Evolutionary conservation across 306 rosid genomes (phyloP).

Genomic region (Luffa acutangula): DNA sequence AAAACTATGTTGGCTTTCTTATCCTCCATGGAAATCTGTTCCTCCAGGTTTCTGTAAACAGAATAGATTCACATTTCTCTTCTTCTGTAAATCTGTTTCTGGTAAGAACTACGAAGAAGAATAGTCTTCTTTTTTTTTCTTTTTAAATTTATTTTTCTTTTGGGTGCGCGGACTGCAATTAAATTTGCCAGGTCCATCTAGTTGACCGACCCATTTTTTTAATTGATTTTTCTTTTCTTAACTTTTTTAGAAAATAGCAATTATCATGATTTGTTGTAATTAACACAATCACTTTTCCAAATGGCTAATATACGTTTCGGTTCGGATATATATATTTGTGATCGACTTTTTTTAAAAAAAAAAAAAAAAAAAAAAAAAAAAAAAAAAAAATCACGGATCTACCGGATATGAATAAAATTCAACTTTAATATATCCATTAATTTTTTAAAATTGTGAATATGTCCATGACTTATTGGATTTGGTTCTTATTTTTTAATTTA

Average conservation of each 20-base stretch:
- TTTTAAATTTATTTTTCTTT: neutral
- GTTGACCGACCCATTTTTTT: neutral
- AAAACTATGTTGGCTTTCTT: constrained; percentile 37
- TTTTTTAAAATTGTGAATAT: no score
- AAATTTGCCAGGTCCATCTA: neutral
- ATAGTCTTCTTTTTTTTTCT: neutral
- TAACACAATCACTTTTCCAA: no score
- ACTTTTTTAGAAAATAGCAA: neutral
- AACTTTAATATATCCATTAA: no score
- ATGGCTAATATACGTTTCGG: no score
- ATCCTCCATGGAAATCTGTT: constrained; percentile 54
- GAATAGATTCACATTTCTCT: neutral
- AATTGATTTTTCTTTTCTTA: neutral
- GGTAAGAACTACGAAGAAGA: neutral
- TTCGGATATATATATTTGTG: no score
- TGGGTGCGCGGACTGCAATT: neutral
- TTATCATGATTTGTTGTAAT: neutral
- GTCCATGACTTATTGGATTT: no score
- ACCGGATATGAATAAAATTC: no score
- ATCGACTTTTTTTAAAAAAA: no score
- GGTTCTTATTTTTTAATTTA: no score
- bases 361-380: no score
- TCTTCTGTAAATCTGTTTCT: neutral
- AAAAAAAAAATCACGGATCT: no score
- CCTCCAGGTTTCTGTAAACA: neutral